Evolutionary conservation across 106 monocot genomes (phyloP).

Genomic region (Dioscorea zingiberensis): DNA sequence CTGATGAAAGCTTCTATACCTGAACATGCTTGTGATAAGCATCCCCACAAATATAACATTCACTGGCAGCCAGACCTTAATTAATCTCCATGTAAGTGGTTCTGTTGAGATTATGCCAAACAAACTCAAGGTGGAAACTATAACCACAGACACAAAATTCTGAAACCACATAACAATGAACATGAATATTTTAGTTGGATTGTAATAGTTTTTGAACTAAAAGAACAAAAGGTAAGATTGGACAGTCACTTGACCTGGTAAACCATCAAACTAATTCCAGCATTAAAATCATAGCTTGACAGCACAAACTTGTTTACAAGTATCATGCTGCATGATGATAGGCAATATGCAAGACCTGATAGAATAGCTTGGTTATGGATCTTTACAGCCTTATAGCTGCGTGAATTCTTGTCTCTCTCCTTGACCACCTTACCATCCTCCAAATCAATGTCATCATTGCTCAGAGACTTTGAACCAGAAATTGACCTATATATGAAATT

Average conservation of each 20-base stretch:
- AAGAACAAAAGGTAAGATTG: not conserved
- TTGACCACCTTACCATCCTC: conserved; percentile 58
- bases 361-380: conserved; percentile 76
- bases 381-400: conserved; percentile 34
- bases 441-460: conserved; percentile 51
- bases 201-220: not conserved
- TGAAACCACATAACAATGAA: conserved; percentile 29
- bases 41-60: conserved; percentile 98
- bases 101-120: conserved; percentile 69
- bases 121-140: conserved; percentile 57
- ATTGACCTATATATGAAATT: conserved; percentile 28
- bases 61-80: conserved; percentile 86
- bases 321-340: conserved; percentile 99
- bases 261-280: conserved; percentile 87
- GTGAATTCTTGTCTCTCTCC: conserved; percentile 34
- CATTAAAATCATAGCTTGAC: conserved; percentile 85
- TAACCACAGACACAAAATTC: conserved; percentile 84
- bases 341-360: conserved; percentile 87
- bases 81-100: conserved; percentile 78
- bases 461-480: conserved; percentile 40
- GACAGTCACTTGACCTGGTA: conserved; percentile 65
- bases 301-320: conserved; percentile 92
- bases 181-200: not conserved
- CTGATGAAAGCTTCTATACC: conserved; percentile 31
- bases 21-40: conserved; percentile 93